phyloP scores from a whole-genome alignment of 2,329 filamentous ascomycete genomes.

The Trichophyton rubrum region DNA sequence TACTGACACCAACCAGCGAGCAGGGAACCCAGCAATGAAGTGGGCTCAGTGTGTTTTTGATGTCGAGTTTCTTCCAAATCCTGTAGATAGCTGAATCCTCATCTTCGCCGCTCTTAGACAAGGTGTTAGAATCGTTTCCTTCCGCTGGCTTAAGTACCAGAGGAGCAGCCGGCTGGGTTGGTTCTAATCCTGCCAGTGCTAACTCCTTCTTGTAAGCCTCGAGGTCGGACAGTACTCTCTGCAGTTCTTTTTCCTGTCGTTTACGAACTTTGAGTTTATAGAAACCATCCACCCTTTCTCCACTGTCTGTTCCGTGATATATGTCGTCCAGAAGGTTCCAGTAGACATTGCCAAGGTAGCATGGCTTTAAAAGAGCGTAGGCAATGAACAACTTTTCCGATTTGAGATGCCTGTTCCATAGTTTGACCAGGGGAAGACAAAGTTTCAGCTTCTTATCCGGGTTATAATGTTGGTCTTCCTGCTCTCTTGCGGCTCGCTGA shows the following conservation, averaged over 20 bases:
- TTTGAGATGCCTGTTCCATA: not conserved
- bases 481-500: not conserved
- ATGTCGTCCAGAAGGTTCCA: constrained; percentile 6
- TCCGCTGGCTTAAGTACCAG: not conserved
- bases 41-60: not conserved
- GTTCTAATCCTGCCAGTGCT: constrained; percentile 1
- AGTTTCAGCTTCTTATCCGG: not conserved
- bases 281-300: not conserved
- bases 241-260: not conserved
- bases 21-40: constrained; percentile 3
- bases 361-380: constrained; percentile 6
- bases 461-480: not conserved
- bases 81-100: not conserved
- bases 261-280: not conserved
- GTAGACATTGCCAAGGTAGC: constrained; percentile 10
- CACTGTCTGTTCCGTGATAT: constrained; percentile 6
- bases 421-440: not conserved
- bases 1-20: constrained; percentile 7
- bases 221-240: constrained; percentile 3
- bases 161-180: not conserved
- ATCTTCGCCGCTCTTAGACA: not conserved
- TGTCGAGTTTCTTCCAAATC: not conserved
- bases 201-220: constrained; percentile 5
- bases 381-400: constrained; percentile 4
- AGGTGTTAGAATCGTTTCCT: not conserved